Base-by-base conservation (phyloP, 2,329 filamentous ascomycete genomes). In the Epichloe gansuensis region DNA sequence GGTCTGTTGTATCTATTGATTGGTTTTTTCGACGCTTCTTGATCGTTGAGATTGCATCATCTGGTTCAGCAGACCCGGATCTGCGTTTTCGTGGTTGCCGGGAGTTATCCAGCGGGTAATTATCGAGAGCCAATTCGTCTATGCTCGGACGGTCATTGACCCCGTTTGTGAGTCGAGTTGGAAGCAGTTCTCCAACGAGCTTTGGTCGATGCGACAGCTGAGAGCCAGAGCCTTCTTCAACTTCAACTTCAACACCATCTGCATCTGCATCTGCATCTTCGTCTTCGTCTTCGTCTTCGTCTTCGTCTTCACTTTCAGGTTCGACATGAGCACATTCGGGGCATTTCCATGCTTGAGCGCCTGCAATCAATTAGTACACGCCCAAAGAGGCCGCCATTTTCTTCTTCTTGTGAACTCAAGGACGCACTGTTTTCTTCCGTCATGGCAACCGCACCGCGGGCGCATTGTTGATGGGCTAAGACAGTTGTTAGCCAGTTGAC, bases 401-500 rank as follows among this genome's bases (percentile, higher is more conserved):
- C 15, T n/a, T 31, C 5, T 8, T 15, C 31, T 31, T 38, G 7
- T 12, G 17, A 25, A 42, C 17, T 21, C 5, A 15, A 36, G 2
- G 5, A 58, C 64, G 52, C 54, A 69, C 67, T 57, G 25, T 67
- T 67, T 23, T 60, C 54, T 47, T 63, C 61, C 25, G 59, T 67
- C 61, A 69, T 61, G 12, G 67, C 65, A 17, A 60, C 67, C 70
- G 81, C 79, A 64, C 85, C 80, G 63, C 85, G 82, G 53, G 89
- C 90, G 70, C 91, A 96, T 77, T 93, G 85, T 66, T 85, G 83
- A 73, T 97, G 91, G 63, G 89, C 91, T 95, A 27, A 31, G 34
- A 72, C 64, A 72, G 62, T 68, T 57, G 64, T 77, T 61, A 75
- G 70, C 60, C 57, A 45, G 13, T 2, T n/a, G 11, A 4, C 6